phyloP scores from a whole-genome alignment of 768 basidiomycete species.

The Leccinum barrowsii region DNA sequence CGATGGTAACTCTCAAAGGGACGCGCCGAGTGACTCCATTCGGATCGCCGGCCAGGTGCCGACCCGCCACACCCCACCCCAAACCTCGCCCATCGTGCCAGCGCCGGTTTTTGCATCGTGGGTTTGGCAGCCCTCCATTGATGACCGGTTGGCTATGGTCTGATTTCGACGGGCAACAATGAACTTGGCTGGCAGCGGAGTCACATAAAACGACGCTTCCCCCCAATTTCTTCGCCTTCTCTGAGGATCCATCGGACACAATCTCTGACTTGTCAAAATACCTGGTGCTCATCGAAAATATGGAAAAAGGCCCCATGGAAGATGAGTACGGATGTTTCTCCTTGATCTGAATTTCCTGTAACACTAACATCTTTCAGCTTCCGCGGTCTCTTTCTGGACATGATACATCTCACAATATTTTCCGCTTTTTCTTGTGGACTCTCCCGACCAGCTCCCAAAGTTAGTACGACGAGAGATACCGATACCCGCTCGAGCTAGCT shows the following conservation, averaged over 20 bases:
- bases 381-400: not conserved
- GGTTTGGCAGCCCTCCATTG: not conserved
- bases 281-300: not conserved
- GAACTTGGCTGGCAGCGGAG: not conserved
- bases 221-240: no score
- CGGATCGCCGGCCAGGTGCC: not conserved
- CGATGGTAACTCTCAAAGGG: not conserved
- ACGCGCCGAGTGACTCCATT: not conserved
- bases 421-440: not conserved
- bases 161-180: not conserved
- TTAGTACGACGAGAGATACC: not conserved
- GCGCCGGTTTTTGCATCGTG: not conserved
- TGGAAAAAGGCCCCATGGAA: not conserved
- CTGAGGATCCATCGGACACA: fast-evolving
- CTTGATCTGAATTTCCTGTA: not conserved
- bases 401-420: no score
- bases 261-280: not conserved
- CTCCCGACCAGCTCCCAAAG: not conserved
- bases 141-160: not conserved
- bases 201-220: not conserved
- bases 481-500: not conserved
- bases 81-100: not conserved
- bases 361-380: not conserved
- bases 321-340: not conserved
- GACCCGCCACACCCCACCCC: not conserved